Conservation (phyloP, 2,329 filamentous ascomycete species). For the Colletotrichum echinochloae region DNA sequence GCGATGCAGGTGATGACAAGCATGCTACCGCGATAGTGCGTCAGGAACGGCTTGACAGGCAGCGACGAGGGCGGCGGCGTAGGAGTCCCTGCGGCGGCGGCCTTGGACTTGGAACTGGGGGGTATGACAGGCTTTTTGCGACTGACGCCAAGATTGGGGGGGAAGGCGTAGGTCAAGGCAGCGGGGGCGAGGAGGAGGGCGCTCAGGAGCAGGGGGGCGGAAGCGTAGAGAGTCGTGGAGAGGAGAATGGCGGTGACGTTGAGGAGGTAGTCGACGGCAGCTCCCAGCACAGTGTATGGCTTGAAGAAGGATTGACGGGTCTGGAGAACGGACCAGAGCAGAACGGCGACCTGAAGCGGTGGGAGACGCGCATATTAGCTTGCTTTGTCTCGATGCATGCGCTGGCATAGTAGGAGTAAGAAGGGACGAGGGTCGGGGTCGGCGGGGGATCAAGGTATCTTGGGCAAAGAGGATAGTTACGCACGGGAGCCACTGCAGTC, state of each 20-base stretch:
- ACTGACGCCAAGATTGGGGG: slow-evolving; percentile 55
- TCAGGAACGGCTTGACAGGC: slow-evolving; percentile 91
- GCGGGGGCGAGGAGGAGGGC: slow-evolving; percentile 80
- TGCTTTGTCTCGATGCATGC: slow-evolving; percentile 36
- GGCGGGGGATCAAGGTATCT: slow-evolving; percentile 13
- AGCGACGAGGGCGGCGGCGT: slow-evolving; percentile 62
- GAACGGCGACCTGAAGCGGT: slow-evolving; percentile 74
- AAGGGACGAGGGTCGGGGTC: slow-evolving; percentile 20
- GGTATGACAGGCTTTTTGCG: slow-evolving; percentile 63
- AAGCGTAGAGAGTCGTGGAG: slow-evolving; percentile 86
- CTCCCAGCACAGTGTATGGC: slow-evolving; percentile 75
- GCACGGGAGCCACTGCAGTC: slow-evolving; percentile 85
- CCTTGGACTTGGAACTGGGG: slow-evolving; percentile 54
- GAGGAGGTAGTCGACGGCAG: slow-evolving; percentile 85
- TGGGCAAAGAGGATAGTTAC: slow-evolving; percentile 46
- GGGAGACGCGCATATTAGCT: slow-evolving; percentile 42
- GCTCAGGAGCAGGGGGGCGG: slow-evolving; percentile 78
- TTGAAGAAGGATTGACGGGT: slow-evolving; percentile 86
- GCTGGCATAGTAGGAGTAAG: slow-evolving; percentile 9
- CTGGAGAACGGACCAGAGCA: slow-evolving; percentile 92
- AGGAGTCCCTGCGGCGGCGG: slow-evolving; percentile 32
- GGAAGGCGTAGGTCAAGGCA: slow-evolving; percentile 68
- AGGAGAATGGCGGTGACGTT: slow-evolving; percentile 87
- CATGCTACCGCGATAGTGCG: slow-evolving; percentile 91
- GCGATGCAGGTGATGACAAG: slow-evolving; percentile 89